phyloP scores from a whole-genome alignment of 2,329 filamentous ascomycete genomes.

The Lachnellula arida region DNA sequence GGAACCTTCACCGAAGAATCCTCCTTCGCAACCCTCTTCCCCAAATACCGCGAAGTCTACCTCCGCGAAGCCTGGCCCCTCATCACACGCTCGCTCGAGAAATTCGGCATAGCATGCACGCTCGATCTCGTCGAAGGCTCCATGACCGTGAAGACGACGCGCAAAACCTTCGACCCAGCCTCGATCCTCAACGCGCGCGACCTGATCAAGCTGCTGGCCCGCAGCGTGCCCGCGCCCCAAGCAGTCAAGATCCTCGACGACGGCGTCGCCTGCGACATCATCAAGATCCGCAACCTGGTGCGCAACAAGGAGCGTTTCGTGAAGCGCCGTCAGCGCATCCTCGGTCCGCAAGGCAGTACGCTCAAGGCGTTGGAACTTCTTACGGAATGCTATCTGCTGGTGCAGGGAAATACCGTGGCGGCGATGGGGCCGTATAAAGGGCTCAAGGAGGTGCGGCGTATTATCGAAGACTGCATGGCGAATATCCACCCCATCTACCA shows the following conservation, averaged over 20 bases:
- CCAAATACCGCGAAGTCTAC: slow-evolving; percentile 94
- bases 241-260: slow-evolving; percentile 94
- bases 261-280: slow-evolving; percentile 85
- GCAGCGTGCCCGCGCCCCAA: slow-evolving; percentile 88
- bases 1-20: slow-evolving; percentile 92
- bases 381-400: slow-evolving; percentile 86
- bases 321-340: slow-evolving; percentile 86
- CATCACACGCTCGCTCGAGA: slow-evolving; percentile 81
- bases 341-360: slow-evolving; percentile 87
- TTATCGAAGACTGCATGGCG: slow-evolving; percentile 93
- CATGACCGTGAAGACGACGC: slow-evolving; percentile 94
- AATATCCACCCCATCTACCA: slow-evolving; percentile 90
- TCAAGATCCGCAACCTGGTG: slow-evolving; percentile 89
- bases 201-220: slow-evolving; percentile 84
- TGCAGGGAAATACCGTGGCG: slow-evolving; percentile 93
- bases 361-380: slow-evolving; percentile 91
- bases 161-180: slow-evolving; percentile 87
- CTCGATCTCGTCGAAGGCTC: slow-evolving; percentile 92
- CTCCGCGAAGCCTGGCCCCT: slow-evolving; percentile 90
- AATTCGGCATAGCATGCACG: slow-evolving; percentile 82
- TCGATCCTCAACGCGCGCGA: slow-evolving; percentile 91
- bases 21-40: slow-evolving; percentile 81
- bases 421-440: slow-evolving; percentile 92
- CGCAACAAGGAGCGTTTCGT: slow-evolving; percentile 94
- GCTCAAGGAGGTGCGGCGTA: slow-evolving; percentile 82